A percentile compares a stretch with the other conserved stretches of the same genome.
phyloP scores from a whole-genome alignment of 2,329 filamentous ascomycete species.

The Fusarium sp. region DNA sequence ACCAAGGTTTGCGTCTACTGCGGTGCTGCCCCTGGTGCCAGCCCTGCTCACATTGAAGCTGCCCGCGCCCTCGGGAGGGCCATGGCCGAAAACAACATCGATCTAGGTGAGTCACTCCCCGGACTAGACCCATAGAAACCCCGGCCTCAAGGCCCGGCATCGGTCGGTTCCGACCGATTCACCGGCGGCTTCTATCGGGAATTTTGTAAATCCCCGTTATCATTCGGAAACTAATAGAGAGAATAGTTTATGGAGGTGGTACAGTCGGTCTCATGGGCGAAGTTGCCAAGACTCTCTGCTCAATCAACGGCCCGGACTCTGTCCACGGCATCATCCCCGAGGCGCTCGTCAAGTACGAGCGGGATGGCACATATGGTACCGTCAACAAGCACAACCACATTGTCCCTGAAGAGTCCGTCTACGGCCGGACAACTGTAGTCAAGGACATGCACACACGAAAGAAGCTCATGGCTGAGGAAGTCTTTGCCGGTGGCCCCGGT shows the following conservation, averaged over 20 bases:
- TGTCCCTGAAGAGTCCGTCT: slow-evolving; percentile 73
- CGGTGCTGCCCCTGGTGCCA: slow-evolving; percentile 80
- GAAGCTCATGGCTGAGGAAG: slow-evolving; percentile 90
- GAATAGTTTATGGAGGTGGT: slow-evolving; percentile 88
- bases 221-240: slow-evolving; percentile 15
- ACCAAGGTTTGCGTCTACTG: slow-evolving; percentile 95
- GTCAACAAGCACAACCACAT: slow-evolving; percentile 62
- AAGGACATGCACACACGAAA: slow-evolving; percentile 97
- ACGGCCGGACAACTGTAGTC: slow-evolving; percentile 88
- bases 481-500: slow-evolving; percentile 83
- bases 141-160: slow-evolving; percentile 6
- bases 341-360: slow-evolving; percentile 84
- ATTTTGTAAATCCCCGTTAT: not conserved
- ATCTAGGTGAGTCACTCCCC: slow-evolving; percentile 66
- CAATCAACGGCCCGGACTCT: slow-evolving; percentile 80
- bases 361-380: slow-evolving; percentile 66
- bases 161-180: slow-evolving; percentile 5
- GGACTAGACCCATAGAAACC: slow-evolving; percentile 1
- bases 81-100: slow-evolving; percentile 82
- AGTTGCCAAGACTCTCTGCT: slow-evolving; percentile 85
- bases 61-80: slow-evolving; percentile 79
- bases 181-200: slow-evolving; percentile 2
- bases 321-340: slow-evolving; percentile 96
- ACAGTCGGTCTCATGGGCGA: slow-evolving; percentile 97
- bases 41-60: slow-evolving; percentile 79